These are phyloP conservation scores for Ascochyta clinopodiicola DNA, from an alignment of 2,329 filamentous ascomycete species.

Conservation along the genomic window DNA sequence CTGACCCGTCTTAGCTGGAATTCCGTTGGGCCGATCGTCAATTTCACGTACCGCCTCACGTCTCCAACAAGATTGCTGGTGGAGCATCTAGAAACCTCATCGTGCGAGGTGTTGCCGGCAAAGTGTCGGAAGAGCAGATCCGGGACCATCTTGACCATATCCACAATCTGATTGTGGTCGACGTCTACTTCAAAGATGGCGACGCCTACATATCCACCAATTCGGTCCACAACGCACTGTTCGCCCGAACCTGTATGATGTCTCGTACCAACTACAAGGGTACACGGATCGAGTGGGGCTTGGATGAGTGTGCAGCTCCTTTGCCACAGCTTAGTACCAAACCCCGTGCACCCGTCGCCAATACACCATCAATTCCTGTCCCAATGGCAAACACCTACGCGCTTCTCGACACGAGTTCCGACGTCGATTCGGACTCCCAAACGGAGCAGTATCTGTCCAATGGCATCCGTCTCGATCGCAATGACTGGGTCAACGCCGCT, in stretches of 20 bases:
- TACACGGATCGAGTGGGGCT: constrained; percentile 72
- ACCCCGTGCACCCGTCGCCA: constrained; percentile 10
- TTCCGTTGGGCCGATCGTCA: constrained; percentile 75
- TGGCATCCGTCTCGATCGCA: constrained; percentile 27
- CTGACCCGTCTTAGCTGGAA: constrained; percentile 60
- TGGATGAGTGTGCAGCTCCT: constrained; percentile 74
- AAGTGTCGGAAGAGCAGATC: constrained; percentile 68
- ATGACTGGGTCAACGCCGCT: constrained; percentile 29
- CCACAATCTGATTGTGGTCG: constrained; percentile 75
- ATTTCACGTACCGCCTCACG: constrained; percentile 68
- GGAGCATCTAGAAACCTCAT: constrained; percentile 79
- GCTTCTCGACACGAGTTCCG: constrained; percentile 37
- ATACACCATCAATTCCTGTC: constrained; percentile 22
- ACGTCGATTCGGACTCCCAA: constrained; percentile 36
- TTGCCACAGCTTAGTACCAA: constrained; percentile 47
- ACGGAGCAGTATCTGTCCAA: constrained; percentile 29
- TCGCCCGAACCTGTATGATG: constrained; percentile 81
- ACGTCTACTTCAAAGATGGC: constrained; percentile 63
- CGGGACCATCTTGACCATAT: constrained; percentile 82
- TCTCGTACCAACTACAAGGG: constrained; percentile 70
- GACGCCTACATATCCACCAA: constrained; percentile 77
- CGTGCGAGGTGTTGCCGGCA: constrained; percentile 63
- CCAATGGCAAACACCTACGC: constrained; percentile 42
- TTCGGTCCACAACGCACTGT: constrained; percentile 76
- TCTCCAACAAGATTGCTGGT: constrained; percentile 67